Evolutionary conservation across 192 early-diverging fungal species (phyloP), one percentile per base, ranked within the genome.

Genomic region (Podila epicladia): DNA sequence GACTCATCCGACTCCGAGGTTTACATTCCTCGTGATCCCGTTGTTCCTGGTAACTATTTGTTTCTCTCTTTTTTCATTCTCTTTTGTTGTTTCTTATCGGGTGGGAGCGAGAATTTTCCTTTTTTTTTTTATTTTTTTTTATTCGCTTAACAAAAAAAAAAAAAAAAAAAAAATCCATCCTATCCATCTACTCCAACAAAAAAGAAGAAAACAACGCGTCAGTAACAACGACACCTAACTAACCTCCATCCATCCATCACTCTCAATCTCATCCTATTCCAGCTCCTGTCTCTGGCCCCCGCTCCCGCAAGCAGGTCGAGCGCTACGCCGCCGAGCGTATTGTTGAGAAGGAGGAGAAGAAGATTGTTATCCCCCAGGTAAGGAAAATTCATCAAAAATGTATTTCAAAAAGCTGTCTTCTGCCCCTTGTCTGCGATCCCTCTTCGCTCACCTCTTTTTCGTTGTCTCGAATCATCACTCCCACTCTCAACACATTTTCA

Each of bases 1-100:
- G 77, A 80, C 33, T 80, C 77, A n/a, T 80, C 77, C 53, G 77
- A 80, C 38, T 80, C 77, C 12, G 77, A 80, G 58, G 58, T 80
- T 62, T 80, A 80, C 58, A 80, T 73, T 57, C 77, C 77, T 60
- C 77, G 77, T 48, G 77, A 80, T 71, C 77, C 77, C 58, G 77
- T 80, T 61, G 77, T 80, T 38, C 77, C 77, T 68, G 70, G 77
- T 80, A 72, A 68, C 35, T 33, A 38, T 26, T 53, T 55, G 20
- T 22, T 6, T 53, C 11, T 24, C 11, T 26, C 20, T 55, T 24
- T 24, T 55, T 55, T 33, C 37, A 63, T 37, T 63, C 33, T 63
- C 33, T 41, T 63, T 38, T 63, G 17, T 63, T 63, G 28, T 32
- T 62, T 62, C 22, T 63, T 31, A 19, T 50, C 65, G 24, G 48